A percentile compares a stretch with the other conserved stretches of the same genome.
Conservation (phyloP, 805 yeast species). For the Pichia eremophila region DNA sequence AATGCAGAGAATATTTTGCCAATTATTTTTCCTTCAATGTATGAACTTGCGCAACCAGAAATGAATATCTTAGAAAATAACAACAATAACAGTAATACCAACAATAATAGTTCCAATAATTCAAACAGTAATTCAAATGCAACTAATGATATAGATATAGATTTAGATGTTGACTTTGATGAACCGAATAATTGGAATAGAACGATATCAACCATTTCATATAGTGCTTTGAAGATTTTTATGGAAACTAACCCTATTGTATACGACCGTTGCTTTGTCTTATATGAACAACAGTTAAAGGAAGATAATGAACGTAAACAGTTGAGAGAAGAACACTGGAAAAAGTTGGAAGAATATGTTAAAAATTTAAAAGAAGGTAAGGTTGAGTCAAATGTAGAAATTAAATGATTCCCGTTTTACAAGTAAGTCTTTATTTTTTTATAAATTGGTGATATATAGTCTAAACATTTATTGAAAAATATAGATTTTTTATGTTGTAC, state of each 20-base stretch:
- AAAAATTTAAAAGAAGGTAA: constrained; percentile 23
- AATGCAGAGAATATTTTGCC: constrained; percentile 89
- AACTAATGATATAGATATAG: background rate
- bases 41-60: constrained; percentile 57
- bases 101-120: constrained; percentile 14
- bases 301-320: constrained; percentile 59
- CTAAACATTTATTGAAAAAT: no score
- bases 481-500: constrained; percentile 13
- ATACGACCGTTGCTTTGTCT: constrained; percentile 85
- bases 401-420: constrained; percentile 21
- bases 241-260: constrained; percentile 87
- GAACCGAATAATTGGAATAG: constrained; percentile 76
- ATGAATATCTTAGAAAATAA: constrained; percentile 24
- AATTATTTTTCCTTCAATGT: constrained; percentile 80
- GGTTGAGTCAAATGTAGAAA: constrained; percentile 47
- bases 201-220: constrained; percentile 84
- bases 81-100: constrained; percentile 12
- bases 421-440: background rate
- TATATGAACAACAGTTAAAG: constrained; percentile 71
- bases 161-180: constrained; percentile 28
- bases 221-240: constrained; percentile 81
- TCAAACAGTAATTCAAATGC: constrained; percentile 2
- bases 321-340: constrained; percentile 63
- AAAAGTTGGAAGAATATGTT: constrained; percentile 54
- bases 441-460: no score